Conservation (phyloP, 306 rosid genomes). For the Castanospermum australe region DNA sequence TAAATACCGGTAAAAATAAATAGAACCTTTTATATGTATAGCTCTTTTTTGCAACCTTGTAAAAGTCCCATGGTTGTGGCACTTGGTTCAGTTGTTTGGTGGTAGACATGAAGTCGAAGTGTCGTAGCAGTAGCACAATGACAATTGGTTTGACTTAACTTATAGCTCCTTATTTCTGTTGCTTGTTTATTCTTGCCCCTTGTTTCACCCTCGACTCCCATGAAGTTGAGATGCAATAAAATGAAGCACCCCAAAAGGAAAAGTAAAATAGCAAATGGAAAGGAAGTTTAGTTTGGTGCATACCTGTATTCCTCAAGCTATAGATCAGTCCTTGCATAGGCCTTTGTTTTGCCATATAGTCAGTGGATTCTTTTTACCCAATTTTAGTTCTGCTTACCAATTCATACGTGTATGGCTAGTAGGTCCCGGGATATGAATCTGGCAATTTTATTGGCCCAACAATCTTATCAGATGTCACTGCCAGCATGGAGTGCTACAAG, state of each 20-base stretch:
- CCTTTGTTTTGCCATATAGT: not conserved
- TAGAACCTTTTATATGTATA: not conserved
- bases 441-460: constrained; percentile 86
- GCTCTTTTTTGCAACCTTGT: not conserved
- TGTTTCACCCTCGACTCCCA: not conserved
- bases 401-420: constrained; percentile 22
- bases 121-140: not conserved
- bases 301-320: not conserved
- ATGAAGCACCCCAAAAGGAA: not conserved
- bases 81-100: not conserved
- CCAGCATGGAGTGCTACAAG: constrained; percentile 73
- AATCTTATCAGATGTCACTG: constrained; percentile 54
- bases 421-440: constrained; percentile 70
- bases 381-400: not conserved
- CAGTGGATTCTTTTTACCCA: not conserved
- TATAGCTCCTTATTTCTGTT: not conserved
- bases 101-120: not conserved
- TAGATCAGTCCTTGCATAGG: not conserved
- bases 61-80: not conserved
- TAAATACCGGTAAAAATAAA: not conserved
- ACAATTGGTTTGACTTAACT: not conserved
- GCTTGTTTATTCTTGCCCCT: not conserved
- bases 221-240: not conserved
- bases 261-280: not conserved
- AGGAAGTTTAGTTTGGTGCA: not conserved